phyloP scores from a whole-genome alignment of 495 filamentous ascomycete species.

The Hyaloscypha variabilis region DNA sequence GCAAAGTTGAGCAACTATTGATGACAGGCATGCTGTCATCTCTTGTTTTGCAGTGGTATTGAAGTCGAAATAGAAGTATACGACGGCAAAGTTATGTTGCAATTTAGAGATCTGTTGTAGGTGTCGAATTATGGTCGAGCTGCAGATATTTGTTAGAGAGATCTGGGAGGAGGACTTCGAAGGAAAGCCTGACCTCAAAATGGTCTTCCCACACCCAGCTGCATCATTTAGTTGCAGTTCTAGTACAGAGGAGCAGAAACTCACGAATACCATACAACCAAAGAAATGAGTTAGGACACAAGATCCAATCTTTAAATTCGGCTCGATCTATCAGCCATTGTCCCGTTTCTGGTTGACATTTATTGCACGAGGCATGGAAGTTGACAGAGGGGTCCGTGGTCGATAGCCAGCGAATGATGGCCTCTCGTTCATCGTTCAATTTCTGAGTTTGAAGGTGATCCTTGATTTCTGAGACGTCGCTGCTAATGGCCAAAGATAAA shows the following conservation, averaged over 20 bases:
- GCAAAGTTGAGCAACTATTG: constrained; percentile 12
- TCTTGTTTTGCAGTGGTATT: constrained; percentile 30
- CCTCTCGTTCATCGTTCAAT: background rate
- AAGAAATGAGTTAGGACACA: constrained; percentile 19
- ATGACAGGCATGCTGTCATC: constrained; percentile 8
- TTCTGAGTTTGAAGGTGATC: constrained; percentile 5
- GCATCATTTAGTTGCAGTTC: background rate
- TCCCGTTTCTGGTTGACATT: constrained; percentile 30
- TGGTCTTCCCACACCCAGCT: constrained; percentile 41
- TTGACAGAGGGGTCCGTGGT: constrained; percentile 31
- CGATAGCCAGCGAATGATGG: constrained; percentile 26
- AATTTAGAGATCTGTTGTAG: constrained; percentile 1
- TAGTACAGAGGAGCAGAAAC: background rate
- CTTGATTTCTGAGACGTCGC: constrained; percentile 2
- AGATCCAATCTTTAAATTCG: constrained; percentile 30
- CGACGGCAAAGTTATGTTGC: background rate
- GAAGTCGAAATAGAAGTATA: constrained; percentile 41
- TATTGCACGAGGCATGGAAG: constrained; percentile 20
- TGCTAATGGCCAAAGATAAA: background rate
- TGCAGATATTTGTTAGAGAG: constrained; percentile 23
- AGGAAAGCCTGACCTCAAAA: constrained; percentile 16
- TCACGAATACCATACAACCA: constrained; percentile 40
- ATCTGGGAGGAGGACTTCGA: background rate
- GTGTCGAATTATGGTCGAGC: constrained; percentile 35
- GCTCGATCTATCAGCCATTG: constrained; percentile 33